Evolutionary conservation across 345 rosid genomes (phyloP).

Genomic region (Citrus sp.): DNA sequence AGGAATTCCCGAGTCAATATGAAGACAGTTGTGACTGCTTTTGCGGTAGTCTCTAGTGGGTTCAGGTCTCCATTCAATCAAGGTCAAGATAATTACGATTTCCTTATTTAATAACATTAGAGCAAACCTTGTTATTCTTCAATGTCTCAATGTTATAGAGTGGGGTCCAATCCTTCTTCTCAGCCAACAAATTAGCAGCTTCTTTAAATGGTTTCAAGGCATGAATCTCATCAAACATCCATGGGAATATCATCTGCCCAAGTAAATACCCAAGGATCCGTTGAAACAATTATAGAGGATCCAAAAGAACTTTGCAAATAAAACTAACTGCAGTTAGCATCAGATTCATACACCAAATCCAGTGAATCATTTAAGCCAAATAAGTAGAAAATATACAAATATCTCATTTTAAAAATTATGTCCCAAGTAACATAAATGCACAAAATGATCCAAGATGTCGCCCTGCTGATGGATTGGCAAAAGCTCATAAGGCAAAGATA

Average conservation of each 20-base stretch:
- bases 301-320: not conserved
- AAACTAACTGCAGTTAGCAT: not conserved
- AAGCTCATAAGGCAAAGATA: not conserved
- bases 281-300: conserved; percentile 2
- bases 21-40: not conserved
- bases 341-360: not conserved
- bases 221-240: conserved; percentile 93
- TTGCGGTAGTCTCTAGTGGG: not conserved
- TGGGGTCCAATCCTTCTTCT: conserved; percentile 83
- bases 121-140: conserved; percentile 58
- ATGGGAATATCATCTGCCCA: conserved; percentile 68
- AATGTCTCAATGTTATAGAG: conserved; percentile 49
- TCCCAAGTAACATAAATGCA: not conserved
- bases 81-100: not conserved
- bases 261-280: conserved; percentile 6
- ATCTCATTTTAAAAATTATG: too few relatives aligned
- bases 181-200: conserved; percentile 62
- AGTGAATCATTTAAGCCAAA: not conserved
- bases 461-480: not conserved
- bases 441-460: not conserved
- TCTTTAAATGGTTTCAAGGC: conserved; percentile 66
- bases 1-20: not conserved
- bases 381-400: not conserved
- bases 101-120: not conserved
- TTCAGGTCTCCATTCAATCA: not conserved